Conservation (phyloP, 768 basidiomycete genomes). For the Termitomyces sp. region DNA sequence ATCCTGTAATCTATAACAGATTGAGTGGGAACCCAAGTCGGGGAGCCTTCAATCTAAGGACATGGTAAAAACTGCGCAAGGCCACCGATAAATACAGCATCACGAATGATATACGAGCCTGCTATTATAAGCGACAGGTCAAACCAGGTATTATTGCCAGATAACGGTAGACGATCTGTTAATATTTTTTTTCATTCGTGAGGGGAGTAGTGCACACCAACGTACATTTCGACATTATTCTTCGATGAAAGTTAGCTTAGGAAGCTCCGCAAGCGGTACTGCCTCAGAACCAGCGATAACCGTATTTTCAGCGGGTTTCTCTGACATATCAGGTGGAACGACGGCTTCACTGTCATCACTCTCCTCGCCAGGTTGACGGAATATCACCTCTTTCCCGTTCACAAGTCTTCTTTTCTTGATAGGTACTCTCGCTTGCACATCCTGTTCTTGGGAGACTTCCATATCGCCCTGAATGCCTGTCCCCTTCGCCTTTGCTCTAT, state of each 20-base stretch:
- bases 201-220: not conserved
- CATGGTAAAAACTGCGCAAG: too few relatives aligned
- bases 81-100: not conserved
- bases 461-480: slow-evolving; percentile 20
- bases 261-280: slow-evolving; percentile 3
- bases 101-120: not conserved
- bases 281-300: not conserved
- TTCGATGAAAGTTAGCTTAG: slow-evolving; percentile 7
- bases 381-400: slow-evolving; percentile 66
- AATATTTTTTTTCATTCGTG: not conserved
- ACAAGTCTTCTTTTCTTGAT: slow-evolving; percentile 80
- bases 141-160: not conserved
- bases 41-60: too few relatives aligned
- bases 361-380: slow-evolving; percentile 38
- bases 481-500: slow-evolving; percentile 45
- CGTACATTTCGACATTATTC: not conserved
- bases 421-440: slow-evolving; percentile 31
- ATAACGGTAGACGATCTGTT: not conserved
- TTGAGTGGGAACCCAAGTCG: too few relatives aligned
- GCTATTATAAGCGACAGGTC: not conserved
- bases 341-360: slow-evolving; percentile 27
- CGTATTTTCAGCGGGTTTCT: not conserved
- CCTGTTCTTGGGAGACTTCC: slow-evolving; percentile 4
- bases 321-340: not conserved
- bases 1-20: too few relatives aligned